Evolutionary conservation across 1,284 basidiomycete genomes (phyloP).

Genomic region (Apiotrichum gamsii): DNA sequence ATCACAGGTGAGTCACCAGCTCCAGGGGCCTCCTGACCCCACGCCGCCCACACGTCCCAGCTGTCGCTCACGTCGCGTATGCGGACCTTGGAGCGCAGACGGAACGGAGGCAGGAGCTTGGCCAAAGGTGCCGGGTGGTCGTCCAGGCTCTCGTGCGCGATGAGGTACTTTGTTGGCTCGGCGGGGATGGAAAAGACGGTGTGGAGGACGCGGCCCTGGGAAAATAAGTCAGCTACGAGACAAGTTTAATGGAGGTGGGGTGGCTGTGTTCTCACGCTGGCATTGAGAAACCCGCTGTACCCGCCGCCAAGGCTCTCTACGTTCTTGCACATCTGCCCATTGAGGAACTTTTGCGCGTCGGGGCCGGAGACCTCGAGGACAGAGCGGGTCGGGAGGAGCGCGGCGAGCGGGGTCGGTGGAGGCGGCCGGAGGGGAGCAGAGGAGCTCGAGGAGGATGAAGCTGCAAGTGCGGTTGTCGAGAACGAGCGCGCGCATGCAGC

Average conservation of each 20-base stretch:
- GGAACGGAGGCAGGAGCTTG: constrained; percentile 55
- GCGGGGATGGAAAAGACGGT: constrained; percentile 76
- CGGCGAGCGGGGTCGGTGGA: constrained; percentile 27
- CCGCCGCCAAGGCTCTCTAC: constrained; percentile 53
- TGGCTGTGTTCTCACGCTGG: constrained; percentile 55
- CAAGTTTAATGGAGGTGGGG: neutral
- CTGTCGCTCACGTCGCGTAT: constrained; percentile 67
- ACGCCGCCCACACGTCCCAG: constrained; percentile 73
- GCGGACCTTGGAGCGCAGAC: constrained; percentile 83
- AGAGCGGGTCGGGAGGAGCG: constrained; percentile 58
- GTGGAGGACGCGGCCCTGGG: constrained; percentile 79
- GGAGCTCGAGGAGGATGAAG: too few species aligned
- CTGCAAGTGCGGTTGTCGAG: neutral
- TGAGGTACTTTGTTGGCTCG: constrained; percentile 31
- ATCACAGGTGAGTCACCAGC: neutral
- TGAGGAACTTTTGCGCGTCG: constrained; percentile 77
- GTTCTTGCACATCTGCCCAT: constrained; percentile 70
- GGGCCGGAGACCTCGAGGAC: constrained; percentile 72
- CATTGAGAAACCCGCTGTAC: constrained; percentile 78
- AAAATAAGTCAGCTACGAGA: neutral
- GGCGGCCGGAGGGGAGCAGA: too few species aligned
- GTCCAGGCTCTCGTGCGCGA: constrained; percentile 57
- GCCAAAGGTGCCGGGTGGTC: constrained; percentile 62
- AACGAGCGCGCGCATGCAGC: neutral
- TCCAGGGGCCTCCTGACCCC: constrained; percentile 50